These are phyloP conservation scores for Dothideomycetidae sp. DNA, from an alignment of 2,329 filamentous ascomycete genomes.

Conservation along the genomic window DNA sequence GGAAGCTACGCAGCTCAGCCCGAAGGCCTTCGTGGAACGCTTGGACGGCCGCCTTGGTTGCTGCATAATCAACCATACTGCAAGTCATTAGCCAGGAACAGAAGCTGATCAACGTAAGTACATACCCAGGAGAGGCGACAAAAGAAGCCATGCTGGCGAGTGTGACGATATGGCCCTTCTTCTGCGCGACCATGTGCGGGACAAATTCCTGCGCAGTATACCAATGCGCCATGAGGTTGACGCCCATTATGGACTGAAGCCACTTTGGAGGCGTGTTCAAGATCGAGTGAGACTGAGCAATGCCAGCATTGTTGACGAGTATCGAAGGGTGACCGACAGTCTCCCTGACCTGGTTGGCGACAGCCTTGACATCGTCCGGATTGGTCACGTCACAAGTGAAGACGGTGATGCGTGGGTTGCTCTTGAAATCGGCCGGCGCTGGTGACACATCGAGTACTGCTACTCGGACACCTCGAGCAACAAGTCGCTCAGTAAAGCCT, in stretches of 20 bases:
- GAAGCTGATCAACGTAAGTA: neutral
- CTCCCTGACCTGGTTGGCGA: conserved; percentile 26
- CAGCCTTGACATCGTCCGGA: conserved; percentile 30
- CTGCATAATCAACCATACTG: conserved; percentile 38
- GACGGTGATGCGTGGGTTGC: conserved; percentile 22
- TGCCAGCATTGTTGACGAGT: conserved; percentile 37
- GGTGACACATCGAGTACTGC: conserved; percentile 26
- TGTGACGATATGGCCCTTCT: conserved; percentile 43
- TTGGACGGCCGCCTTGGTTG: conserved; percentile 38
- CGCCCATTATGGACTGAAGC: conserved; percentile 36
- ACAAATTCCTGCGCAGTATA: conserved; percentile 38
- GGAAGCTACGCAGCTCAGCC: conserved; percentile 28
- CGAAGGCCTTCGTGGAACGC: conserved; percentile 38
- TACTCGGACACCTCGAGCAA: conserved; percentile 24
- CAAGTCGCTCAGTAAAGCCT: conserved; percentile 23
- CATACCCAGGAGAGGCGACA: conserved; percentile 25
- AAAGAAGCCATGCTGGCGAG: conserved; percentile 41
- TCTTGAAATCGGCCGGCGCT: conserved; percentile 20
- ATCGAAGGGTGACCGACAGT: conserved; percentile 32
- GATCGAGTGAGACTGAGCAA: conserved; percentile 34
- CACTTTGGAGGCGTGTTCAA: conserved; percentile 31
- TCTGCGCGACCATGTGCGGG: conserved; percentile 35
- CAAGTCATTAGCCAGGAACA: conserved; percentile 8
- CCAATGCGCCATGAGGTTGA: conserved; percentile 39
- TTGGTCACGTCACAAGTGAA: conserved; percentile 36